Base-by-base conservation (phyloP, 2,329 filamentous ascomycete genomes). In the Phialemoniopsis sp. region DNA sequence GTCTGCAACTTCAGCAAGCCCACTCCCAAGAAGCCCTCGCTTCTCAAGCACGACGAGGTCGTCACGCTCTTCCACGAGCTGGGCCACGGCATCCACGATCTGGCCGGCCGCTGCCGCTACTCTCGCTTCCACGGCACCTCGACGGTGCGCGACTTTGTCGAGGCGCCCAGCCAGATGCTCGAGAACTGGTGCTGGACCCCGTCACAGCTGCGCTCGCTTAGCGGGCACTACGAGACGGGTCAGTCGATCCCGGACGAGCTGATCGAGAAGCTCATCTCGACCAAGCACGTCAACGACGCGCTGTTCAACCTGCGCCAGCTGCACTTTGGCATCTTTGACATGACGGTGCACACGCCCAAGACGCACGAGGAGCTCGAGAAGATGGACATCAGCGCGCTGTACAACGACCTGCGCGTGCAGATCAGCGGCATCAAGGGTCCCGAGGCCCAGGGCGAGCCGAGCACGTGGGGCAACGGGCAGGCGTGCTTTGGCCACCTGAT, bases 1-100 rank as follows among this genome's bases (percentile, higher is more conserved):
- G 86, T 91, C 10, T 91, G 87, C 74, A 91, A 91, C 66, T 91
- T 91, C 60, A 86, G 81, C 56, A 90, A 90, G 63, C 84, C 87
- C 3, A 86, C 84, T 2, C 67, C 78, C 9, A 85, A 76, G 56
- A 89, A 89, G 61, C 87, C 87, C 5, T 86, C 80, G 16, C 72
- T 91, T 4, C 74, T 93, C 32, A 89, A 90, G 71, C 87, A 91
- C 54, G 82, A 87, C 39, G 86, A 91, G 60, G 85, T 90, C 3
- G 82, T 89, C 10, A 90, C 87, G 0, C 73, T 91, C 9, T 91
- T 93, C 75, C 85, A 93, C 54, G 82, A 87, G 57, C 68, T 86
- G 1, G 82, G 82, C 21, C 82, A 86, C 53, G 83, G 80, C 18
- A 86, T 86, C 40, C 82, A 86, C 52, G 80, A 86, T 52, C 64